Evolutionary conservation across 2,329 filamentous ascomycete species (phyloP).

Genomic region (Tolypocladium tropicale): DNA sequence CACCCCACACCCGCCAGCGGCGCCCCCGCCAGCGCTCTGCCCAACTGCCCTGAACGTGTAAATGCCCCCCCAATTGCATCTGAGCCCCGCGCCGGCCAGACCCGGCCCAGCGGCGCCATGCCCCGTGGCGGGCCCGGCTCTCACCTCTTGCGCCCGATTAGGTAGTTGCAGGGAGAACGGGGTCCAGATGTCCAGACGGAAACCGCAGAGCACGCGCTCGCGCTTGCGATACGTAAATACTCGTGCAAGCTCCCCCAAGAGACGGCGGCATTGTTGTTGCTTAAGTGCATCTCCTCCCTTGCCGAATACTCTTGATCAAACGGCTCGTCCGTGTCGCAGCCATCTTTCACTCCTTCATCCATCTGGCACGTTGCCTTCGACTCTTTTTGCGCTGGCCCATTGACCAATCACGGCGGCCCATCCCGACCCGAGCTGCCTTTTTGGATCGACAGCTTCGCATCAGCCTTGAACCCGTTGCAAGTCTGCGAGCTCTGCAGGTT

Average conservation of each 20-base stretch:
- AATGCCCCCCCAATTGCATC: not conserved
- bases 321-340: not conserved
- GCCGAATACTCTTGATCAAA: slow-evolving; percentile 3
- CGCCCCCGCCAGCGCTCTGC: not conserved
- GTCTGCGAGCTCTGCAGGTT: not conserved
- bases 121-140: not conserved
- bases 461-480: not conserved
- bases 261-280: not conserved
- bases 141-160: not conserved
- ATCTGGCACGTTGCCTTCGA: not conserved
- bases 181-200: not conserved
- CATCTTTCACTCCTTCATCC: not conserved
- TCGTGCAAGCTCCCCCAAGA: not conserved
- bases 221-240: not conserved
- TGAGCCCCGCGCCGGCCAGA: not conserved
- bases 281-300: slow-evolving; percentile 10
- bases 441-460: not conserved
- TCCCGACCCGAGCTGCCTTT: not conserved
- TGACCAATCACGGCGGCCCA: not conserved
- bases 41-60: not conserved
- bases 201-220: not conserved
- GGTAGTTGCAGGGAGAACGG: not conserved
- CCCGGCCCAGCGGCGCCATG: not conserved
- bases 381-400: not conserved
- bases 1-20: not conserved